These are phyloP conservation scores for Calonectria honghensis DNA, from an alignment of 2,329 filamentous ascomycete species.

Conservation along the genomic window DNA sequence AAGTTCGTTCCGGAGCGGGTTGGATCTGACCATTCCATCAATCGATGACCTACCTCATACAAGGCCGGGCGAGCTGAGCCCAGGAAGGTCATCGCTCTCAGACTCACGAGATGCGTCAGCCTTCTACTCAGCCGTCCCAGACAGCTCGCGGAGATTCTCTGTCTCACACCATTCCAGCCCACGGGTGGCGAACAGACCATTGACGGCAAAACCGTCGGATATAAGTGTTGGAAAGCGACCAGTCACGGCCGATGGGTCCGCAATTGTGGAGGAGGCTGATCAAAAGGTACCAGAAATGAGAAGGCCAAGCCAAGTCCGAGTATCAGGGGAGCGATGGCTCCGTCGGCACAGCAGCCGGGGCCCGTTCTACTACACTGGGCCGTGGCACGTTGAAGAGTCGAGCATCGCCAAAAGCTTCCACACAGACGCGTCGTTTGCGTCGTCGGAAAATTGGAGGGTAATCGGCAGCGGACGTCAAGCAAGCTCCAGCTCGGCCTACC, in stretches of 20 bases:
- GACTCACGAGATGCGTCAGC: constrained; percentile 48
- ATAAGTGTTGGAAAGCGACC: constrained; percentile 26
- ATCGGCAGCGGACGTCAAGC: constrained; percentile 53
- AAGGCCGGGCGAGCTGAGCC: constrained; percentile 45
- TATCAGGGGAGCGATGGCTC: constrained; percentile 50
- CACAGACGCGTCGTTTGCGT: constrained; percentile 59
- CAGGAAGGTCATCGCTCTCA: constrained; percentile 41
- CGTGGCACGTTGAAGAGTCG: constrained; percentile 52
- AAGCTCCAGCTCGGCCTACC: constrained; percentile 57
- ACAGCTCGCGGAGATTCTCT: constrained; percentile 60
- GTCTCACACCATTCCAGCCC: constrained; percentile 54
- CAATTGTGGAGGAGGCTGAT: constrained; percentile 45
- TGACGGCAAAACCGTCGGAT: constrained; percentile 36
- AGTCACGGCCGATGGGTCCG: constrained; percentile 19
- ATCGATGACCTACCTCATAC: constrained; percentile 54
- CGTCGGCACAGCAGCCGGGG: constrained; percentile 40
- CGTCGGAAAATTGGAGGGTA: constrained; percentile 62
- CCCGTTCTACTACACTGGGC: constrained; percentile 36
- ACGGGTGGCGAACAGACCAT: constrained; percentile 44
- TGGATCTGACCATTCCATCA: constrained; percentile 56
- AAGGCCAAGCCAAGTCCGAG: constrained; percentile 51
- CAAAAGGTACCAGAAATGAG: constrained; percentile 52
- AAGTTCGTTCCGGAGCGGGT: constrained; percentile 53
- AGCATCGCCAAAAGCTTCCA: constrained; percentile 49
- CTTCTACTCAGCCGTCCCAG: constrained; percentile 56